These are phyloP conservation scores for Hygrocybe coccinea DNA, from an alignment of 768 basidiomycete species.

Conservation along the genomic window DNA sequence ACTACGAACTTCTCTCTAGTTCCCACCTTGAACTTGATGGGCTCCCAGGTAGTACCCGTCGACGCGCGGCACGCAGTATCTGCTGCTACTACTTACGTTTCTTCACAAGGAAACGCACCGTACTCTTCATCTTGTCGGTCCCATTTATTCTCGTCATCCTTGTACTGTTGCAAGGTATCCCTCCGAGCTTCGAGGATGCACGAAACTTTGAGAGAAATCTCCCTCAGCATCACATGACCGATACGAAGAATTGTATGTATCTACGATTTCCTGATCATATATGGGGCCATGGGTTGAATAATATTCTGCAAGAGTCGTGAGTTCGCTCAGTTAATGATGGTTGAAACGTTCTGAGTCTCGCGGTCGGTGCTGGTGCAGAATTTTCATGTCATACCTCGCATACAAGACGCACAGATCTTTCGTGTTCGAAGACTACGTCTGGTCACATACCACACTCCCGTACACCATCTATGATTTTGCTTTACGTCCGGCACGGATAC, in stretches of 20 bases:
- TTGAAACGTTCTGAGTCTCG: neutral
- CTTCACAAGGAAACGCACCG: slow-evolving; percentile 27
- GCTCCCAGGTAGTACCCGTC: neutral
- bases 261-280: slow-evolving; percentile 51
- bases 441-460: slow-evolving; percentile 51
- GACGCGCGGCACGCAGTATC: neutral
- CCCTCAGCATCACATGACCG: slow-evolving; percentile 34
- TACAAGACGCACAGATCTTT: slow-evolving; percentile 47
- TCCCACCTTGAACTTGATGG: neutral
- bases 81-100: slow-evolving; percentile 10
- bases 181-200: slow-evolving; percentile 36
- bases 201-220: slow-evolving; percentile 32
- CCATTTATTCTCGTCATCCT: slow-evolving; percentile 24
- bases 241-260: slow-evolving; percentile 28
- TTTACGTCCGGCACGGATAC: slow-evolving; percentile 47
- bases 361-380: slow-evolving; percentile 22
- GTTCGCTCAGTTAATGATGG: slow-evolving; percentile 19
- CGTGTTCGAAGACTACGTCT: slow-evolving; percentile 60
- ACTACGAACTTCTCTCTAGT: neutral
- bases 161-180: slow-evolving; percentile 35
- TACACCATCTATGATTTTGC: slow-evolving; percentile 53
- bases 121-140: slow-evolving; percentile 17
- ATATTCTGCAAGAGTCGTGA: slow-evolving; percentile 57
- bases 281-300: slow-evolving; percentile 61
- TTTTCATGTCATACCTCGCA: slow-evolving; percentile 51